A percentile compares a stretch with the other conserved stretches of the same genome.
These are phyloP conservation scores for Rhododendron ovatum DNA, from an alignment of 148 eudicot genomes.

Conservation along the genomic window DNA sequence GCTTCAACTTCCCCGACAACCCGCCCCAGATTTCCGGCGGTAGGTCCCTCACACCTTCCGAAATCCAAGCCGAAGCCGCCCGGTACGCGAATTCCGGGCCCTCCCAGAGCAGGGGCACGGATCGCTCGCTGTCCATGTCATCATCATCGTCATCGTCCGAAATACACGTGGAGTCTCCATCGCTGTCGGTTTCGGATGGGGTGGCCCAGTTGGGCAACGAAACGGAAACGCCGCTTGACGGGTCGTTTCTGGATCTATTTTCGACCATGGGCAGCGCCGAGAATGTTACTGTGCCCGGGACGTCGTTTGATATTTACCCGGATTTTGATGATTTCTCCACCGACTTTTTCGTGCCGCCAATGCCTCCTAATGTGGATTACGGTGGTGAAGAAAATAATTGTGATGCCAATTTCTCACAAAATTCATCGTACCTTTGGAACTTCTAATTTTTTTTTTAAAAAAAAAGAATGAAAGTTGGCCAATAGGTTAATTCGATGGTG, in stretches of 20 bases:
- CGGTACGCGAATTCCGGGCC: slow-evolving; percentile 18
- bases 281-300: slow-evolving; percentile 15
- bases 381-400: slow-evolving; percentile 22
- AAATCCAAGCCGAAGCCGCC: slow-evolving; percentile 59
- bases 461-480: too few relatives aligned
- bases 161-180: slow-evolving; percentile 16
- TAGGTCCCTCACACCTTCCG: slow-evolving; percentile 34
- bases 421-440: slow-evolving; percentile 55
- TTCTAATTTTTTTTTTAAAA: slow-evolving; percentile 19
- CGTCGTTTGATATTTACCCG: slow-evolving; percentile 39
- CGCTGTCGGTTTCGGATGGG: slow-evolving; percentile 30
- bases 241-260: slow-evolving; percentile 34
- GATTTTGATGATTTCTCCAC: slow-evolving; percentile 50
- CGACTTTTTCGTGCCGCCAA: slow-evolving; percentile 27
- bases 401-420: slow-evolving; percentile 28
- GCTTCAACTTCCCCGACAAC: slow-evolving; percentile 71
- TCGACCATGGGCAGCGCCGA: slow-evolving; percentile 27
- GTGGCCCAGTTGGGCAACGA: slow-evolving; percentile 22
- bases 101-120: not conserved
- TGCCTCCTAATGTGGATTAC: slow-evolving; percentile 21
- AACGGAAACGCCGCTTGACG: slow-evolving; percentile 21
- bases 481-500: not conserved
- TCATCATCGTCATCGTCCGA: slow-evolving; percentile 1
- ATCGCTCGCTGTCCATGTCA: not conserved
- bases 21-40: slow-evolving; percentile 54